Base-by-base conservation (phyloP, 148 eudicot species). In the Chenopodium berlandieri region DNA sequence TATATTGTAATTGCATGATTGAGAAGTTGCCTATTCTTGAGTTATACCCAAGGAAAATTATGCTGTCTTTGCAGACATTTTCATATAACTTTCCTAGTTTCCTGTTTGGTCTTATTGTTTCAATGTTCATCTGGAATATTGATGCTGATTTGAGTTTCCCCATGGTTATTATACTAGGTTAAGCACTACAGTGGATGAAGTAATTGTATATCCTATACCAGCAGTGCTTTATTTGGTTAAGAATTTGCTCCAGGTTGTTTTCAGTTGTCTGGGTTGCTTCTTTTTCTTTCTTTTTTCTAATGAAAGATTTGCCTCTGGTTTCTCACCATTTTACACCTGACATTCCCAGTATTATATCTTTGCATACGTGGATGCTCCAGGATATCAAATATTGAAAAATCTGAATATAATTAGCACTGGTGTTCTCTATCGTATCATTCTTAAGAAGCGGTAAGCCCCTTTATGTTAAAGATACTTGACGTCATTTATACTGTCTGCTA, bases 341-440 rank as follows among this genome's bases (percentile, higher is more conserved):
- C 58, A 79, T 85, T 81, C 32, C 88, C 98, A 96, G 99, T 96
- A 96, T 87, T 96, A 96, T 87, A 96, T 96, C 81, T 96, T 96
- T 87, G 98, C 97, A 63, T 96, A 96, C 78, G 98, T 96, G 82
- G 99, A 96, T 90, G 99, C 99, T 83, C 99, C 99, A 25, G 99
- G 99, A 64, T 96, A 96, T 91, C 99, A 96, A 81, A 94, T 96
- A 86, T 79, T 96, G 87, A 96, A 96, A 91, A 96, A 96, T 83
- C 81, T 96, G 48, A 96, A 96, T 79, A 96, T 96, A 73, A 92
- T 96, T 82, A 96, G 98, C 83, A 96, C 99, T 9, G 99, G 99
- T 69, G 85, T 96, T 34, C 84, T 96, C 58, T 96, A 96, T 76
- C 93, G 93, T 44, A 91, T 96, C 82, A 94, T 96, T 88, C 98